Evolutionary conservation across 2,329 filamentous ascomycete genomes (phyloP).

Genomic region (Fusarium devonianum): DNA sequence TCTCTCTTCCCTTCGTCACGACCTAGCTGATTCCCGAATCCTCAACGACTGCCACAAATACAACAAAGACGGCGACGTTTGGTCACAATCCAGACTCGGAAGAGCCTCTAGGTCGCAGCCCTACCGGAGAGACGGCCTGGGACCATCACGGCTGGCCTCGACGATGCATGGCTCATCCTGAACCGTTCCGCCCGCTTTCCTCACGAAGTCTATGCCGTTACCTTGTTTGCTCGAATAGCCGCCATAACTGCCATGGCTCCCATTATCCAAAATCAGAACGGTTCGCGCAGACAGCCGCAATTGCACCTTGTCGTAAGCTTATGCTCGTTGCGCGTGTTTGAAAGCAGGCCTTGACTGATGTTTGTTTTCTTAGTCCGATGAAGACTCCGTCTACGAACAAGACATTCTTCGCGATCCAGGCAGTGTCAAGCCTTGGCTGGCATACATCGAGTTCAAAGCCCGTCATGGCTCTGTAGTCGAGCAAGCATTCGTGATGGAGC

Average conservation of each 20-base stretch:
- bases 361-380: constrained; percentile 66
- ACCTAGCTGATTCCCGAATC: constrained; percentile 2
- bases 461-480: constrained; percentile 86
- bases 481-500: constrained; percentile 86
- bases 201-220: constrained; percentile 3
- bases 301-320: constrained; percentile 57
- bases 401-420: constrained; percentile 87
- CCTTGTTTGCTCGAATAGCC: not conserved
- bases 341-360: constrained; percentile 37
- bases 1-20: not conserved
- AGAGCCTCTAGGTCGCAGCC: not conserved
- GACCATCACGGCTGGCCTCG: constrained; percentile 14
- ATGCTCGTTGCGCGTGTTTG: not conserved
- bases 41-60: not conserved
- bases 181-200: constrained; percentile 21
- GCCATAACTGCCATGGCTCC: constrained; percentile 32
- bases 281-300: constrained; percentile 54
- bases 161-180: constrained; percentile 37
- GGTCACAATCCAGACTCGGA: constrained; percentile 6
- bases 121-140: not conserved
- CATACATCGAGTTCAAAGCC: constrained; percentile 90
- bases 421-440: constrained; percentile 92
- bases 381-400: constrained; percentile 96
- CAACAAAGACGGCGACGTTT: not conserved
- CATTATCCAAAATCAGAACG: constrained; percentile 40